A percentile compares a stretch with the other conserved stretches of the same genome.
Conservation (phyloP, 163 green algal species). For the Scenedesmus sp. region DNA sequence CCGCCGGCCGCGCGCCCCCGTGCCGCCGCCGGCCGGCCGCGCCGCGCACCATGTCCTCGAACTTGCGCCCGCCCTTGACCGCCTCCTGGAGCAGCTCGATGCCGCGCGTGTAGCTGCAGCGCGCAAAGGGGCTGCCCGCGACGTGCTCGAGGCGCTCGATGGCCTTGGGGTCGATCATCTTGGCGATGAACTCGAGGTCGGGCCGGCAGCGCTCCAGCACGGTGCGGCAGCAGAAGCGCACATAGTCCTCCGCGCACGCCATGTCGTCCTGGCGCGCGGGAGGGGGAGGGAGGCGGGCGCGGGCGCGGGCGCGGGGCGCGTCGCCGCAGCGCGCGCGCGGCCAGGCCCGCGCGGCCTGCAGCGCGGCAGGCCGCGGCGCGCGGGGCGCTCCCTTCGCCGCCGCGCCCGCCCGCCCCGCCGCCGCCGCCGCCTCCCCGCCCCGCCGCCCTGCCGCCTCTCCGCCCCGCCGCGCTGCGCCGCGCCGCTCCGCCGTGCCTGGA, state of each 20-base stretch:
- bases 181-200: conserved; percentile 94
- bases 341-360: too few relatives aligned
- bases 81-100: conserved; percentile 88
- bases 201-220: conserved; percentile 67
- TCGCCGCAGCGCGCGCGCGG: too few relatives aligned
- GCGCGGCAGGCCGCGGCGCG: too few relatives aligned
- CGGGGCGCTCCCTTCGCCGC: too few relatives aligned
- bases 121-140: conserved; percentile 81
- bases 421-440: too few relatives aligned
- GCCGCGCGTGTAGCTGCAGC: conserved; percentile 95
- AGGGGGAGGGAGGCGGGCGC: neutral
- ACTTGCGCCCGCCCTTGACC: conserved; percentile 67
- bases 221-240: conserved; percentile 84
- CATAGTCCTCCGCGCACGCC: conserved; percentile 96
- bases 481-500: conserved; percentile 59
- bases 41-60: conserved; percentile 66
- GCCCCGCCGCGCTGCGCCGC: too few relatives aligned
- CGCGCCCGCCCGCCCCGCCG: too few relatives aligned
- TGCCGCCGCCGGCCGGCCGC: too few relatives aligned
- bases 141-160: conserved; percentile 83
- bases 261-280: conserved; percentile 73
- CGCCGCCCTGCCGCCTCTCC: neutral
- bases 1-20: too few relatives aligned
- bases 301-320: too few relatives aligned
- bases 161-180: conserved; percentile 86